These are phyloP conservation scores for Aaosphaeria pasadenensis DNA, from an alignment of 2,329 filamentous ascomycete species.

Conservation along the genomic window DNA sequence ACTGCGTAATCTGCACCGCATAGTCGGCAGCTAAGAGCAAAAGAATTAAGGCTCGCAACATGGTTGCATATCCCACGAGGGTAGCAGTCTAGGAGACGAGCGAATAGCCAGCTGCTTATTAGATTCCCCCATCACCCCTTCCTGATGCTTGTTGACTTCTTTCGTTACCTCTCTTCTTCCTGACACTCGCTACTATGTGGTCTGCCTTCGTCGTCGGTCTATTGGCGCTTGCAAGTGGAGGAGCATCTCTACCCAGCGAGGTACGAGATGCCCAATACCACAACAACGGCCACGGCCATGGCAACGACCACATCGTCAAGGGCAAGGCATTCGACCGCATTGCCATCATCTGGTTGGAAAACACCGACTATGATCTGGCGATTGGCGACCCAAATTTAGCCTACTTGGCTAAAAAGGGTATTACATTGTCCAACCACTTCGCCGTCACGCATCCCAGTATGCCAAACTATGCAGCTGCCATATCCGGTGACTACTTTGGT, in stretches of 20 bases:
- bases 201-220: neutral
- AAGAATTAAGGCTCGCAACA: too few species aligned
- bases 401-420: constrained; percentile 56
- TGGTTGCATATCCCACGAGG: too few species aligned
- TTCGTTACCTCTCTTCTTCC: constrained; percentile 7
- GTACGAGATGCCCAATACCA: too few species aligned
- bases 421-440: constrained; percentile 55
- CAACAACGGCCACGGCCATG: neutral
- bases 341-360: constrained; percentile 74
- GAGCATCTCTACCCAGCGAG: neutral
- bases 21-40: too few species aligned
- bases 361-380: constrained; percentile 66
- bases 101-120: too few species aligned
- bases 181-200: constrained; percentile 1
- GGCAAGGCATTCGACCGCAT: constrained; percentile 73
- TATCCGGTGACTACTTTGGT: constrained; percentile 71
- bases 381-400: constrained; percentile 49
- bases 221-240: constrained; percentile 7
- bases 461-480: constrained; percentile 70
- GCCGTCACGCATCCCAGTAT: constrained; percentile 68
- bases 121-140: too few species aligned
- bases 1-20: too few species aligned
- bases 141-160: neutral
- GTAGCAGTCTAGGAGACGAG: too few species aligned
- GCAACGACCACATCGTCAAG: constrained; percentile 48